A percentile compares a stretch with the other conserved stretches of the same genome.
Conservation (phyloP, 768 basidiomycete genomes). For the Kwoniella sp. region DNA sequence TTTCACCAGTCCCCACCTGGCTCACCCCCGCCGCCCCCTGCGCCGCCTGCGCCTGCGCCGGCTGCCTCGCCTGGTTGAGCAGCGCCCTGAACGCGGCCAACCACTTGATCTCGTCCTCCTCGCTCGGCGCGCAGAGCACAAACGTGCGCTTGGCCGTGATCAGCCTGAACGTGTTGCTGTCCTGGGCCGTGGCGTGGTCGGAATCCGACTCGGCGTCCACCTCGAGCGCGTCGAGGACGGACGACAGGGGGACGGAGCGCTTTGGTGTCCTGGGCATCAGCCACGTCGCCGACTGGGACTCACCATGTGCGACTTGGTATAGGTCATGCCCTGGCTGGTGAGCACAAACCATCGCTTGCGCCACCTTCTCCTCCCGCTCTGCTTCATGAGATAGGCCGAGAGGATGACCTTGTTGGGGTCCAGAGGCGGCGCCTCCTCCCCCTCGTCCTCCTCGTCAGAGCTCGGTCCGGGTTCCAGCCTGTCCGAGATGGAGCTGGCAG, state of each 20-base stretch:
- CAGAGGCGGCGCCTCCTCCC: constrained; percentile 40
- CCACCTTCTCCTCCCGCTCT: constrained; percentile 78
- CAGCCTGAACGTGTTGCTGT: constrained; percentile 78
- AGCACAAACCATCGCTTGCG: constrained; percentile 95
- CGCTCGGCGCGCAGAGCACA: constrained; percentile 84
- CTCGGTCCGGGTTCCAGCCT: background rate
- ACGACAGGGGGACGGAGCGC: constrained; percentile 78
- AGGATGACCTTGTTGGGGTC: constrained; percentile 76
- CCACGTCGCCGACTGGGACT: constrained; percentile 37
- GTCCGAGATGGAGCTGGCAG: constrained; percentile 10
- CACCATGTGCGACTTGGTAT: constrained; percentile 94
- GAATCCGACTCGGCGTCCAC: constrained; percentile 56
- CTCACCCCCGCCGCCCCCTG: background rate
- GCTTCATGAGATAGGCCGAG: constrained; percentile 88
- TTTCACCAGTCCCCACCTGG: too few relatives aligned
- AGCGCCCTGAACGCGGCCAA: constrained; percentile 88
- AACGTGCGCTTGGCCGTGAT: constrained; percentile 89
- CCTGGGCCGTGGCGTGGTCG: constrained; percentile 41
- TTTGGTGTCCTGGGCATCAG: constrained; percentile 68
- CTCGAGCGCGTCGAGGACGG: constrained; percentile 89
- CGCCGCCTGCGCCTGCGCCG: background rate
- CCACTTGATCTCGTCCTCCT: constrained; percentile 99
- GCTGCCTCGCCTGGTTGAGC: constrained; percentile 56
- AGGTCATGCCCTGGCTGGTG: constrained; percentile 79
- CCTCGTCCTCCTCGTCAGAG: constrained; percentile 12